Evolutionary conservation across 306 rosid species (phyloP).

Genomic region (barrel medic (Medicago truncatula)): MtrunA17r5.0-ANR NC_053044.1:35876501-35877000

Average conservation of each 20-base stretch:
- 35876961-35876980: neutral
- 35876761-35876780: constrained; percentile 15
- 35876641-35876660: too few relatives aligned
- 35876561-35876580: constrained; percentile 6
- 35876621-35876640: neutral
- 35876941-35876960: constrained; percentile 9
- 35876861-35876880: neutral
- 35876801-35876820: neutral
- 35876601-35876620: neutral
- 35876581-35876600: neutral
- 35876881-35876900: constrained; percentile 23
- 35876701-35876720: neutral
- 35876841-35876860: constrained; percentile 23
- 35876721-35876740: too few relatives aligned
- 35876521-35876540: constrained; percentile 21
- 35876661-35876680: neutral
- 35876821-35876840: neutral
- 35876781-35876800: constrained; percentile 7
- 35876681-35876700: constrained; percentile 3
- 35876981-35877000: neutral
- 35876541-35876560: constrained; percentile 25
- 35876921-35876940: neutral
- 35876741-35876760: too few relatives aligned
- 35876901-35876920: neutral
- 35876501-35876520: constrained; percentile 21